These are phyloP conservation scores for Pythium rhizo-oryzae DNA, from an alignment of 352 stramenopile species.

Conservation along the genomic window DNA sequence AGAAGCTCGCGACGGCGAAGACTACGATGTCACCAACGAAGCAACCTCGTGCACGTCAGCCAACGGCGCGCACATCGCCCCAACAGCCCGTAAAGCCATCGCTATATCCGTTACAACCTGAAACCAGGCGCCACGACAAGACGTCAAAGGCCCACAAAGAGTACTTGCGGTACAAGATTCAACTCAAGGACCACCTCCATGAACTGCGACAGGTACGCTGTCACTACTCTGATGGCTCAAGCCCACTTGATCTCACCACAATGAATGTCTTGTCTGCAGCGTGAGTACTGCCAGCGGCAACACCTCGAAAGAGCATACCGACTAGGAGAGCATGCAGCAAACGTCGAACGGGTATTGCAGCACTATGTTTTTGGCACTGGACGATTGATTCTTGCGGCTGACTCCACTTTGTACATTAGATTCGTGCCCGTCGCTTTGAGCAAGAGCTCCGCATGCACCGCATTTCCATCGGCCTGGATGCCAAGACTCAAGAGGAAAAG, in stretches of 20 bases:
- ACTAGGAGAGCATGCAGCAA: slow-evolving; percentile 60
- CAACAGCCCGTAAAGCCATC: background rate
- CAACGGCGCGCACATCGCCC: background rate
- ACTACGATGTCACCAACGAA: slow-evolving; percentile 13
- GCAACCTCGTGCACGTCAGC: background rate
- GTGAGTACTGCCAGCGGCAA: slow-evolving; percentile 59
- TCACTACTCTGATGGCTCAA: background rate
- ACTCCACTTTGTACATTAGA: slow-evolving; percentile 26
- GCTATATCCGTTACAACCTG: slow-evolving; percentile 52
- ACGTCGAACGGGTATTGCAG: slow-evolving; percentile 50
- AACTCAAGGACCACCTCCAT: slow-evolving; percentile 68
- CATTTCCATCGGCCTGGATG: slow-evolving; percentile 59
- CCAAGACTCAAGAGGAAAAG: slow-evolving; percentile 69
- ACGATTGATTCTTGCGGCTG: too few relatives aligned
- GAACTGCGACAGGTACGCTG: slow-evolving; percentile 47
- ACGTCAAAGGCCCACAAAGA: slow-evolving; percentile 45
- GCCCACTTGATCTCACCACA: background rate
- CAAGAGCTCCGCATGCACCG: slow-evolving; percentile 72
- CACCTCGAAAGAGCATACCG: slow-evolving; percentile 67
- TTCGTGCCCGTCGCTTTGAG: slow-evolving; percentile 62
- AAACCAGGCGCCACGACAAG: slow-evolving; percentile 26
- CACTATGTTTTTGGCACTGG: background rate
- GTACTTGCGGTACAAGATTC: slow-evolving; percentile 70
- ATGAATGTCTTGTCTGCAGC: slow-evolving; percentile 24
- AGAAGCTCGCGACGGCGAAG: slow-evolving; percentile 31